Evolutionary conservation across 768 basidiomycete species (phyloP).

Genomic region (Podaxis sp.): DNA sequence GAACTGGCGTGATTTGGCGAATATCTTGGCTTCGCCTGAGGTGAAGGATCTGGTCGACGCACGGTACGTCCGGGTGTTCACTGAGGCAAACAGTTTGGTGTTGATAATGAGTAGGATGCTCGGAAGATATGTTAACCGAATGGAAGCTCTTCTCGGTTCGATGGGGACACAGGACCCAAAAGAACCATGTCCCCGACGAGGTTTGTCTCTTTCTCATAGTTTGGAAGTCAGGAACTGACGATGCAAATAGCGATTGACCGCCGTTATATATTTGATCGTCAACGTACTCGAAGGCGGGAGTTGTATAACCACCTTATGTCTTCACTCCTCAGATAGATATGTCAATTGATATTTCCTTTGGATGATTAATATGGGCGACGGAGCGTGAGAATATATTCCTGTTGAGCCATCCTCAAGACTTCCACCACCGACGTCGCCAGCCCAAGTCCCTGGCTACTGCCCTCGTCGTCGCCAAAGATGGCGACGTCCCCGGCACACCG

Average conservation of each 20-base stretch:
- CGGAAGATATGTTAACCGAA: conserved; percentile 1
- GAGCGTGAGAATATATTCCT: conserved; percentile 10
- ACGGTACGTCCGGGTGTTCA: background rate
- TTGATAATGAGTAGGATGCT: background rate
- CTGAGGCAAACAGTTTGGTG: background rate
- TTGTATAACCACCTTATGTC: background rate
- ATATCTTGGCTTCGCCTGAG: conserved; percentile 6
- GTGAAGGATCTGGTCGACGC: background rate
- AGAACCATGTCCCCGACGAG: background rate
- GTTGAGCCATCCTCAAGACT: conserved; percentile 6
- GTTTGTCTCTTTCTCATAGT: background rate
- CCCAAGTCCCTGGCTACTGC: conserved; percentile 5
- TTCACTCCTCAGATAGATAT: background rate
- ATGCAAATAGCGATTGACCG: background rate
- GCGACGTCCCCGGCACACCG: conserved; percentile 23
- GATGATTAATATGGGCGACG: background rate
- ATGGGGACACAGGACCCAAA: background rate
- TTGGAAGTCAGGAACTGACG: background rate
- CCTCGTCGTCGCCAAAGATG: conserved; percentile 19
- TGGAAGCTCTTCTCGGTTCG: background rate
- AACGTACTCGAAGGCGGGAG: background rate
- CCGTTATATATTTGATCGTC: conserved; percentile 1
- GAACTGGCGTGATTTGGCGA: conserved; percentile 8
- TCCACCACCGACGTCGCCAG: background rate
- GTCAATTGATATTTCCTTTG: background rate